Percentiles rank a stretch among this genome's conserved stretches.
Evolutionary conservation across 164 flowering plant genomes (phyloP).

Genomic region (Saururus chinensis): DNA sequence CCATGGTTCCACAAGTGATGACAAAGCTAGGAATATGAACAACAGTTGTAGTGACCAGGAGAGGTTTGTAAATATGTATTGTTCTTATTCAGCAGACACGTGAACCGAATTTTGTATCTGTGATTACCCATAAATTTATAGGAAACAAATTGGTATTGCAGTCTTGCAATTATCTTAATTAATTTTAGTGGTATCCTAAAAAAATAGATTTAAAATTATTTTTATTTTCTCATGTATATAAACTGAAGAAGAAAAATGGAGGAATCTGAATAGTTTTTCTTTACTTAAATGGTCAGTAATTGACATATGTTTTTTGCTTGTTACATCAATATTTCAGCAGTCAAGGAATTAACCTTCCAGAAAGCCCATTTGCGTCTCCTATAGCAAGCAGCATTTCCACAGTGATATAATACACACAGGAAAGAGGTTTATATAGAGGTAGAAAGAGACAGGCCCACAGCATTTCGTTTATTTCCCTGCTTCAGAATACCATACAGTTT

Average conservation of each 20-base stretch:
- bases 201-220: too few relatives aligned
- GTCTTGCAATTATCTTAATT: background rate
- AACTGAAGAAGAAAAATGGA: background rate
- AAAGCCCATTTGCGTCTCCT: slow-evolving; percentile 62
- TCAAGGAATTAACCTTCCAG: slow-evolving; percentile 50
- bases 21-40: slow-evolving; percentile 21
- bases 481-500: slow-evolving; percentile 9
- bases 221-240: too few relatives aligned
- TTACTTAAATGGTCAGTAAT: too few relatives aligned
- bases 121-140: background rate
- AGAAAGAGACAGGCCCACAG: slow-evolving; percentile 7
- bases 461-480: slow-evolving; percentile 11
- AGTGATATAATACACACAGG: slow-evolving; percentile 23
- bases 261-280: background rate
- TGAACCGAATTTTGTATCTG: background rate
- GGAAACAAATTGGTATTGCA: background rate
- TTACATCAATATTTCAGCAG: slow-evolving; percentile 11
- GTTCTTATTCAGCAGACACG: background rate
- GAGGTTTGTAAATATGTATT: slow-evolving; percentile 16
- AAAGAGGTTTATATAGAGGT: background rate
- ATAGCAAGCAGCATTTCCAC: slow-evolving; percentile 31
- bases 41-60: slow-evolving; percentile 33
- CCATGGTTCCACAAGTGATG: slow-evolving; percentile 28
- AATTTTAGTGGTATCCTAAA: too few relatives aligned
- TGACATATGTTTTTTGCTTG: background rate